Evolutionary conservation across 495 filamentous ascomycete species (phyloP).

Genomic region (Penicillium manginii): DNA sequence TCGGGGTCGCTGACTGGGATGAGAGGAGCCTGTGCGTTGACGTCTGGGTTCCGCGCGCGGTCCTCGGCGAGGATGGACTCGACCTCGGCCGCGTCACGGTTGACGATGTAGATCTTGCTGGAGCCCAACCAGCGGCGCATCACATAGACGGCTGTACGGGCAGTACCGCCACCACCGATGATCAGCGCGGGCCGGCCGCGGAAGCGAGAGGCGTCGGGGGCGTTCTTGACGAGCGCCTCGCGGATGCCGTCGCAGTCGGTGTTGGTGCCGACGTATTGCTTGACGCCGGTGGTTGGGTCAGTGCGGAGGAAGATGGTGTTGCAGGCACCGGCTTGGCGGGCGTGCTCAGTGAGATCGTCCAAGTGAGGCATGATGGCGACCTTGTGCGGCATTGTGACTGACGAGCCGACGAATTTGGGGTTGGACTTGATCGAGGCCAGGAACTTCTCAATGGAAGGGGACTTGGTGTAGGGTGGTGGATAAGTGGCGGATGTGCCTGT

Average conservation of each 20-base stretch:
- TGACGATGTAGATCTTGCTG: slow-evolving; percentile 71
- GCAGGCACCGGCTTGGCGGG: slow-evolving; percentile 67
- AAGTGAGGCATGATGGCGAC: slow-evolving; percentile 68
- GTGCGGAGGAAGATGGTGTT: slow-evolving; percentile 72
- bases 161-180: slow-evolving; percentile 70
- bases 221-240: slow-evolving; percentile 67
- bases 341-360: slow-evolving; percentile 70
- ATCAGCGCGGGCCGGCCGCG: slow-evolving; percentile 61
- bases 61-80: slow-evolving; percentile 61
- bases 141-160: slow-evolving; percentile 71
- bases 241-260: slow-evolving; percentile 76
- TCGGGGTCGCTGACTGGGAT: slow-evolving; percentile 58
- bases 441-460: slow-evolving; percentile 52
- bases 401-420: slow-evolving; percentile 62
- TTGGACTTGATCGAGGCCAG: slow-evolving; percentile 49
- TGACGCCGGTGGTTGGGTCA: slow-evolving; percentile 39
- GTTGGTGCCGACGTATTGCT: slow-evolving; percentile 67
- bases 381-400: slow-evolving; percentile 79
- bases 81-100: slow-evolving; percentile 66
- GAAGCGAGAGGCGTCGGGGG: slow-evolving; percentile 45
- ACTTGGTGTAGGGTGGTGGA: slow-evolving; percentile 42
- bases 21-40: slow-evolving; percentile 49
- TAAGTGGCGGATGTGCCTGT: slow-evolving; percentile 39
- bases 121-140: slow-evolving; percentile 66
- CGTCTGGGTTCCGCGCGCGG: slow-evolving; percentile 33